phyloP scores from a whole-genome alignment of 495 filamentous ascomycete genomes.

The Talaromyces proteolyticus region DNA sequence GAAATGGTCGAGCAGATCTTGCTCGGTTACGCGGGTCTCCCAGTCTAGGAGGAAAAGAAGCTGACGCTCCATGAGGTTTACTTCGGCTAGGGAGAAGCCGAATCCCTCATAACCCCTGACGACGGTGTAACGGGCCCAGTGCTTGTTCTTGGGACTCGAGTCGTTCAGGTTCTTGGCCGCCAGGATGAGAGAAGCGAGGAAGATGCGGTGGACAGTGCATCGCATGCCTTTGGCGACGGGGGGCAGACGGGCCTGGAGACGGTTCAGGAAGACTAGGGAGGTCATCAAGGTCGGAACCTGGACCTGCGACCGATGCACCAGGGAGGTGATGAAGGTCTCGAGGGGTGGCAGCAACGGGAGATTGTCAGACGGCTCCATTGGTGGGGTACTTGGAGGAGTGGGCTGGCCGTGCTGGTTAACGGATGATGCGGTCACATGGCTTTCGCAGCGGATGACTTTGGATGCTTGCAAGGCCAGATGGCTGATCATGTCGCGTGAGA shows the following conservation, averaged over 20 bases:
- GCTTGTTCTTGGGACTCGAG: slow-evolving; percentile 99
- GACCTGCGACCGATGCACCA: slow-evolving; percentile 89
- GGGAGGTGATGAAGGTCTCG: slow-evolving; percentile 82
- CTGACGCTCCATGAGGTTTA: slow-evolving; percentile 98
- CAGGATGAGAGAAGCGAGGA: slow-evolving; percentile 73
- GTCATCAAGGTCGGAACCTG: slow-evolving; percentile 97
- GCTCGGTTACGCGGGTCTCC: slow-evolving; percentile 77
- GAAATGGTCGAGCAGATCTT: slow-evolving; percentile 81
- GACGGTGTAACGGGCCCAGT: slow-evolving; percentile 89
- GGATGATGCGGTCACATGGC: slow-evolving; percentile 34
- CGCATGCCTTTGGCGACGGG: slow-evolving; percentile 95
- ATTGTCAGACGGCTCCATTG: slow-evolving; percentile 39
- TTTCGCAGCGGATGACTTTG: slow-evolving; percentile 87
- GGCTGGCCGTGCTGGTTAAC: slow-evolving; percentile 54
- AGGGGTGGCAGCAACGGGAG: slow-evolving; percentile 63
- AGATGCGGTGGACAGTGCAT: slow-evolving; percentile 90
- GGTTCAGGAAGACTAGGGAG: slow-evolving; percentile 83
- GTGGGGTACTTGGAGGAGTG: slow-evolving; percentile 64
- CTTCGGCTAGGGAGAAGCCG: slow-evolving; percentile 88
- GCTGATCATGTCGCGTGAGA: slow-evolving; percentile 76
- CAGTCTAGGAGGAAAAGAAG: slow-evolving; percentile 89
- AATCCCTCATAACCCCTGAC: slow-evolving; percentile 74
- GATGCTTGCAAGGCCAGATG: slow-evolving; percentile 79
- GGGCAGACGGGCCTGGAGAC: slow-evolving; percentile 76
- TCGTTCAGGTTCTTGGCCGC: slow-evolving; percentile 78